These are phyloP conservation scores for Yamadazyma scolyti DNA, from an alignment of 805 yeast species.

Conservation along the genomic window DNA sequence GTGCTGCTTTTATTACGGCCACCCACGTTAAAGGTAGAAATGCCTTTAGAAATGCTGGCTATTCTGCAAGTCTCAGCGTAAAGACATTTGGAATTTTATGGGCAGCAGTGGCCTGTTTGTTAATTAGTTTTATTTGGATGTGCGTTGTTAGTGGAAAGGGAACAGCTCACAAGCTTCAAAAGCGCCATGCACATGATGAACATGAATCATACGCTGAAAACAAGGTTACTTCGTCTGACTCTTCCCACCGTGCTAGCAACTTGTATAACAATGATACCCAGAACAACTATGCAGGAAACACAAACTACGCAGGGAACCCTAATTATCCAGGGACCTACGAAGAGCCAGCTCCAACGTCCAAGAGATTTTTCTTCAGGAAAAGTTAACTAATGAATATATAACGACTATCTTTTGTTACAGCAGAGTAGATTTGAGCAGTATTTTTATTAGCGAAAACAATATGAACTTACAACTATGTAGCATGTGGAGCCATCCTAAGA, in stretches of 20 bases:
- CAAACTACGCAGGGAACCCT: background rate
- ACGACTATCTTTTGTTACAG: too few relatives aligned
- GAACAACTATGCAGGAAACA: background rate
- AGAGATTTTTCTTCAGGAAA: slow-evolving; percentile 3
- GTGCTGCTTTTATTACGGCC: slow-evolving; percentile 51
- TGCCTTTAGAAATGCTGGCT: slow-evolving; percentile 43
- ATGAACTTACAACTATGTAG: too few relatives aligned
- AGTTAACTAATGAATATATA: too few relatives aligned
- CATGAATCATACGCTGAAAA: slow-evolving; percentile 11
- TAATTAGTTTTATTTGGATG: slow-evolving; percentile 11
- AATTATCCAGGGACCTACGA: too few relatives aligned
- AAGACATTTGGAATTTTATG: slow-evolving; percentile 61
- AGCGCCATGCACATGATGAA: slow-evolving; percentile 5
- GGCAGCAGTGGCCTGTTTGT: slow-evolving; percentile 27
- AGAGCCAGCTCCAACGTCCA: slow-evolving; percentile 1
- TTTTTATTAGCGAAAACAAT: too few relatives aligned
- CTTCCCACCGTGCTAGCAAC: slow-evolving; percentile 7
- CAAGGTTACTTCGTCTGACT: slow-evolving; percentile 8
- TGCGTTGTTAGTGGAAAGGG: slow-evolving; percentile 11
- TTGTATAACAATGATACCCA: slow-evolving; percentile 5
- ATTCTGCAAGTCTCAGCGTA: slow-evolving; percentile 41
- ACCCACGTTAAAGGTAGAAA: slow-evolving; percentile 52
- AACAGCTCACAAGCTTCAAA: slow-evolving; percentile 7
- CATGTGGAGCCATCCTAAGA: too few relatives aligned
- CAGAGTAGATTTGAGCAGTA: too few relatives aligned